Evolutionary conservation across 805 yeast species (phyloP), one percentile per base, ranked within the genome.

Genomic region (Priceomyces melissophilus): DNA sequence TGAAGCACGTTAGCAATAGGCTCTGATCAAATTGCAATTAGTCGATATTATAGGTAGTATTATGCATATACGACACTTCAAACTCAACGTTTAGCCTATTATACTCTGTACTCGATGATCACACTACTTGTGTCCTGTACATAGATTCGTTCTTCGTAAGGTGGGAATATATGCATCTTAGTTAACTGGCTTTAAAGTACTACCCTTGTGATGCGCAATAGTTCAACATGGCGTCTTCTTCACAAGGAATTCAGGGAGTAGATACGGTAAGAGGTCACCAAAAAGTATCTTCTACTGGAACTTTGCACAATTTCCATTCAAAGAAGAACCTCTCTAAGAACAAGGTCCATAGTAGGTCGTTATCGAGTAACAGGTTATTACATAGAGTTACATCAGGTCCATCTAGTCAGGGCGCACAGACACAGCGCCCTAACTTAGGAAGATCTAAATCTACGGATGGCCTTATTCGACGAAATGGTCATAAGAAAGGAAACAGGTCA

Each of bases 391-490:
- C 42, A 11, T 17, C 42, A 5, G 35, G 25, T 6, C 40, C 33
- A 3, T 34, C 32, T 3, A 23, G 35, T 6, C 25, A 29, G 3
- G 16, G 53, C 3, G 6, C 30, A 10, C 17, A 12, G 3, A n/a
- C 11, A 16, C 10, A 10, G 15, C 37, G 69, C 29, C 74, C 73
- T 4, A 42, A 53, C 20, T 52, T 69, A 35, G 60, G 56, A 46
- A 48, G 73, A 39, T 66, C 73, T 14, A 69, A 66, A 39, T 67
- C 73, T 8, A 59, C 72, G 2, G 75, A 69, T 40, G 73, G 68
- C 1, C 54, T 69, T 13, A 41, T 57, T 8, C 54, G 62, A 32
- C 33, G 55, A 15, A 42, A 47, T n/a, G 47, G 53, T 2, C 42
- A 63, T 26, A 65, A 58, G 33, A 46, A 71, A 31, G 67, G 58